These are phyloP conservation scores for Leccinum arenicola DNA, from an alignment of 768 basidiomycete species.

Conservation along the genomic window DNA sequence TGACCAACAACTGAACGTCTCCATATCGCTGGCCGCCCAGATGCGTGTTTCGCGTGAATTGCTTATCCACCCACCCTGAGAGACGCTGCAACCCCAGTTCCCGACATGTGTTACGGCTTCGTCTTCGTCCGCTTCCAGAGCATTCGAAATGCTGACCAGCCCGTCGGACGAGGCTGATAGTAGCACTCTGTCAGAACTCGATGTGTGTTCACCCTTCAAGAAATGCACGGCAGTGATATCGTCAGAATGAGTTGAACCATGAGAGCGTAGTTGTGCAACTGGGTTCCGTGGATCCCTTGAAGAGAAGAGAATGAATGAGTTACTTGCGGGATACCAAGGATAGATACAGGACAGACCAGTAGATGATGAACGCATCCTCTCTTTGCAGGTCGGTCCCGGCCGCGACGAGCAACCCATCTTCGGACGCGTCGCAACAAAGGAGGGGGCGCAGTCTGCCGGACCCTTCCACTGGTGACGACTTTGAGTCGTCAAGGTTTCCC, in stretches of 20 bases:
- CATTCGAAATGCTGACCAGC: conserved; percentile 66
- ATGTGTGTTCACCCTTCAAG: conserved; percentile 26
- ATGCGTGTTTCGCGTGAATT: conserved; percentile 38
- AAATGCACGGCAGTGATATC: conserved; percentile 82
- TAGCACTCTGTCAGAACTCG: conserved; percentile 42
- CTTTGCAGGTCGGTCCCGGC: conserved; percentile 80
- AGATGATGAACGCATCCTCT: conserved; percentile 80
- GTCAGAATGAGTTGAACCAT: conserved; percentile 88
- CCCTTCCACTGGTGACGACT: conserved; percentile 44
- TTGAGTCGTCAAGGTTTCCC: conserved; percentile 38
- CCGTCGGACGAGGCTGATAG: conserved; percentile 89
- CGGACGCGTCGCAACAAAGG: conserved; percentile 68
- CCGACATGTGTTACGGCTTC: conserved; percentile 78
- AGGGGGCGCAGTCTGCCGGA: conserved; percentile 43
- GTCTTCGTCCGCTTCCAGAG: conserved; percentile 81
- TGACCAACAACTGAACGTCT: conserved; percentile 86
- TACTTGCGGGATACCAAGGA: background rate
- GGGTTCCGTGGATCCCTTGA: conserved; percentile 85
- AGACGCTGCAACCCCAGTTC: conserved; percentile 83
- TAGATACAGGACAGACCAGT: conserved; percentile 55
- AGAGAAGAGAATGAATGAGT: background rate
- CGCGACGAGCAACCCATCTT: conserved; percentile 69
- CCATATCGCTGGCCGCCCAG: conserved; percentile 95
- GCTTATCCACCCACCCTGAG: conserved; percentile 69
- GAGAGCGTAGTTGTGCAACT: conserved; percentile 63